These are phyloP conservation scores for Hermanozyma aechmeae DNA, from an alignment of 805 yeast genomes.

Conservation along the genomic window DNA sequence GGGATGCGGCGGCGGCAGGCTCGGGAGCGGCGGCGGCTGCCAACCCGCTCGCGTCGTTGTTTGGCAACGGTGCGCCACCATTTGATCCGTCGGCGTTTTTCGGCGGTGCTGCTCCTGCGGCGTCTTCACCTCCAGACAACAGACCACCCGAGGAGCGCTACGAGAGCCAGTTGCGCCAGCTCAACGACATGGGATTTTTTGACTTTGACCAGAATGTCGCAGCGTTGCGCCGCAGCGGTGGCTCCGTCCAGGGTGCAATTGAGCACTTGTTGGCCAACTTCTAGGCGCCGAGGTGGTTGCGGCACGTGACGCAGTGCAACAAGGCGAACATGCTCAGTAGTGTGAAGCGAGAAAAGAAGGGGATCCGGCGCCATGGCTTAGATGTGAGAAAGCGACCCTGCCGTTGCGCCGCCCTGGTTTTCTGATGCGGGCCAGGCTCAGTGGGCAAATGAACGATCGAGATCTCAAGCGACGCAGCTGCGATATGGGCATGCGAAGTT, in stretches of 20 bases:
- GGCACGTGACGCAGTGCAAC: too few relatives aligned
- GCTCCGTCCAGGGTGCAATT: conserved; percentile 94
- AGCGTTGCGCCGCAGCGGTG: conserved; percentile 92
- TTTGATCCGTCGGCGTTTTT: conserved; percentile 48
- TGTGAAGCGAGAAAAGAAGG: too few relatives aligned
- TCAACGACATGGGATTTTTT: conserved; percentile 54
- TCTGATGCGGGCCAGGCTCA: too few relatives aligned
- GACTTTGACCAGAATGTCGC: conserved; percentile 89
- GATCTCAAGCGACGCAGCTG: too few relatives aligned
- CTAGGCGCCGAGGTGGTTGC: too few relatives aligned
- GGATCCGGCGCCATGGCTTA: too few relatives aligned
- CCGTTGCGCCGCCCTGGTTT: too few relatives aligned
- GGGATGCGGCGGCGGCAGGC: conserved; percentile 4
- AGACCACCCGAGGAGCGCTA: conserved; percentile 39
- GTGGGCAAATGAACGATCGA: too few relatives aligned
- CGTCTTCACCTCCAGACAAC: conserved; percentile 26
- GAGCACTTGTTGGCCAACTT: conserved; percentile 53
- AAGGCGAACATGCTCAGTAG: too few relatives aligned
- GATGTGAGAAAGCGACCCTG: too few relatives aligned
- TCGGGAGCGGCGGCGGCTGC: conserved; percentile 12
- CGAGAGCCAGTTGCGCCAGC: conserved; percentile 34
- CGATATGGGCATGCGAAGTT: too few relatives aligned
- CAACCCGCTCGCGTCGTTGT: conserved; percentile 32
- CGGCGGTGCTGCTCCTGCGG: conserved; percentile 26
- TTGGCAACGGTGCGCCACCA: conserved; percentile 24